Evolutionary conservation across 108 stramenopile species (phyloP).

Genomic region (Stephanodiscus triporus): DNA sequence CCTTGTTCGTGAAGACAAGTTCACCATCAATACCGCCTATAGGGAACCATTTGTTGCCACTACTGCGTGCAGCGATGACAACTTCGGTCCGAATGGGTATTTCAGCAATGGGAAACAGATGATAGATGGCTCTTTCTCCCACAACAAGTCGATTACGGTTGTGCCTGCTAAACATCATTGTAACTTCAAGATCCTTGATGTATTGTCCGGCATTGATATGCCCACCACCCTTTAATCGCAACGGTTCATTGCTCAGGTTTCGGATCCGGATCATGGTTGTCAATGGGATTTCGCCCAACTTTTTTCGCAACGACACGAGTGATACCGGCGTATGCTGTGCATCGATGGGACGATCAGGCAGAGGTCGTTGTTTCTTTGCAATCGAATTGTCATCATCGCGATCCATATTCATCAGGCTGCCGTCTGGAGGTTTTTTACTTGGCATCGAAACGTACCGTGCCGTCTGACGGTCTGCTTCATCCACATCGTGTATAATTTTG

Average conservation of each 20-base stretch:
- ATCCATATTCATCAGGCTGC: neutral
- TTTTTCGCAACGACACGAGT: slow-evolving; percentile 29
- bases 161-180: neutral
- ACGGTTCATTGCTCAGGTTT: slow-evolving; percentile 38
- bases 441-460: slow-evolving; percentile 35
- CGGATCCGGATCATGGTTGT: slow-evolving; percentile 39
- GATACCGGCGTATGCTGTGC: slow-evolving; percentile 40
- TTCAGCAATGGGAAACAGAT: slow-evolving; percentile 39
- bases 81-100: slow-evolving; percentile 46
- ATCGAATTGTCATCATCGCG: neutral
- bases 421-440: neutral
- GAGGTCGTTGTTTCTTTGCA: neutral
- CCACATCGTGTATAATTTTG: slow-evolving; percentile 34
- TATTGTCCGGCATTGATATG: slow-evolving; percentile 39
- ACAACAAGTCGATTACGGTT: no score
- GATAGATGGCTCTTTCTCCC: slow-evolving; percentile 12
- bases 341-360: slow-evolving; percentile 30
- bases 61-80: slow-evolving; percentile 33
- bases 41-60: slow-evolving; percentile 37
- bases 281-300: slow-evolving; percentile 36
- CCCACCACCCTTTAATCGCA: slow-evolving; percentile 40
- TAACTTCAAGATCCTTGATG: slow-evolving; percentile 30
- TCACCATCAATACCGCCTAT: slow-evolving; percentile 37
- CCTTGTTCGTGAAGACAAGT: slow-evolving; percentile 23
- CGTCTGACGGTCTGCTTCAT: slow-evolving; percentile 32